Evolutionary conservation across 1,139 yeast genomes (phyloP).

Genomic region (Geotrichum restrictum): DNA sequence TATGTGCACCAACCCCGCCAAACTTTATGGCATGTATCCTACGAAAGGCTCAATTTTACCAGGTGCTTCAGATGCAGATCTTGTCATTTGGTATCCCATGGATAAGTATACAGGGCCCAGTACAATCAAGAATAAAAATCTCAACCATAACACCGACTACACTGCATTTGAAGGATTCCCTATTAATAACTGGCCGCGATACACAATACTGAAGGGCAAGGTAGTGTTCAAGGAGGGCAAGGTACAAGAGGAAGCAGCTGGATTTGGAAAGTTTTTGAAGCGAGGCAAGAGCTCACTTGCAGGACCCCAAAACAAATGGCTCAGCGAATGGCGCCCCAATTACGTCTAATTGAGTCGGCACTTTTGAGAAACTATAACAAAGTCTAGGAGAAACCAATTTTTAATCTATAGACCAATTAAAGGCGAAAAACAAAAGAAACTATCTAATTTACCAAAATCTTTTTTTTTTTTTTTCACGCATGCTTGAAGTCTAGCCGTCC

Average conservation of each 20-base stretch:
- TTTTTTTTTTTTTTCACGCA: too few relatives aligned
- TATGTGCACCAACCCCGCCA: constrained; percentile 45
- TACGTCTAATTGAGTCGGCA: background rate
- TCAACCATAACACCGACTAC: constrained; percentile 46
- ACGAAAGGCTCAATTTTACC: constrained; percentile 41
- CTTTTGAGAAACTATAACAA: background rate
- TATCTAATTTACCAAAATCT: too few relatives aligned
- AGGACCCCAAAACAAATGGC: constrained; percentile 16
- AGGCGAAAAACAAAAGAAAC: background rate
- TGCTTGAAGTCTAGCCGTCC: background rate
- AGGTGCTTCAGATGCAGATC: constrained; percentile 44
- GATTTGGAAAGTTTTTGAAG: constrained; percentile 13
- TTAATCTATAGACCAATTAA: background rate
- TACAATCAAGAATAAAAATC: constrained; percentile 38
- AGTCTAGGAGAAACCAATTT: too few relatives aligned
- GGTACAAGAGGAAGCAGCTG: constrained; percentile 31
- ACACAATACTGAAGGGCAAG: constrained; percentile 43
- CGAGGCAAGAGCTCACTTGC: constrained; percentile 15
- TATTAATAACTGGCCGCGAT: constrained; percentile 48
- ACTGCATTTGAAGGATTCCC: constrained; percentile 47
- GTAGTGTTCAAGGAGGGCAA: constrained; percentile 36
- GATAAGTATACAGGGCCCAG: constrained; percentile 34
- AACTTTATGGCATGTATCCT: constrained; percentile 39
- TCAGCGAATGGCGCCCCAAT: constrained; percentile 17
- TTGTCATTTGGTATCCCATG: constrained; percentile 46